Evolutionary conservation across 768 basidiomycete species (phyloP).

Genomic region (Suillus hirtellus): DNA sequence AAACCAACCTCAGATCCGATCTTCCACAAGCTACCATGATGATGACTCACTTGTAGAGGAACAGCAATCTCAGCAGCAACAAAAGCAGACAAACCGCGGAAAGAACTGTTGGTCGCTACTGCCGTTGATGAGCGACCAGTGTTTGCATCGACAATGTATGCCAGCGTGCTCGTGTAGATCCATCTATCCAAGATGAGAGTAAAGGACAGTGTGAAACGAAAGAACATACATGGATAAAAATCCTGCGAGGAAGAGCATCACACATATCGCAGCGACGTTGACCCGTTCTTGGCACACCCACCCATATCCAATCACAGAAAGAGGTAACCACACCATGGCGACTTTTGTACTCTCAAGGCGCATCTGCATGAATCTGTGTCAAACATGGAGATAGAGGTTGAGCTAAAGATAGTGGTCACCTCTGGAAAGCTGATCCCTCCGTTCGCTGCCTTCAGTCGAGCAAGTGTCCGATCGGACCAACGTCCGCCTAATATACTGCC

Average conservation of each 20-base stretch:
- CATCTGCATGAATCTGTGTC: slow-evolving; percentile 47
- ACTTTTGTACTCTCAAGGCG: slow-evolving; percentile 64
- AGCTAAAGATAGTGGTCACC: slow-evolving; percentile 37
- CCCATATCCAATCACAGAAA: slow-evolving; percentile 64
- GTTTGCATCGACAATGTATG: slow-evolving; percentile 88
- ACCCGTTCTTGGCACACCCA: slow-evolving; percentile 71
- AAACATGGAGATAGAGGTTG: background rate
- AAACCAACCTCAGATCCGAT: background rate
- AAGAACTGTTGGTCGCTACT: slow-evolving; percentile 72
- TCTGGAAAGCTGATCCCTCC: slow-evolving; percentile 58
- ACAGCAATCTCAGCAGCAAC: slow-evolving; percentile 75
- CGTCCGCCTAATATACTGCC: slow-evolving; percentile 61
- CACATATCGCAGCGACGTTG: slow-evolving; percentile 67
- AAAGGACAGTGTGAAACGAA: background rate
- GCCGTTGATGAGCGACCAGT: slow-evolving; percentile 77
- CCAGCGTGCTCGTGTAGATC: slow-evolving; percentile 68
- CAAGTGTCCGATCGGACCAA: slow-evolving; percentile 53
- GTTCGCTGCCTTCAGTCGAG: slow-evolving; percentile 40
- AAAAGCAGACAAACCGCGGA: slow-evolving; percentile 70
- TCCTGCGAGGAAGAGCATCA: slow-evolving; percentile 70
- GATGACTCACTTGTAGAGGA: slow-evolving; percentile 52
- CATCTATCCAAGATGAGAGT: slow-evolving; percentile 33
- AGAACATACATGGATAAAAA: slow-evolving; percentile 64
- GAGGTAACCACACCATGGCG: slow-evolving; percentile 55
- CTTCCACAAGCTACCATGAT: background rate